phyloP scores from a whole-genome alignment of 345 rosid genomes.

The Syzygium oleosum region DNA sequence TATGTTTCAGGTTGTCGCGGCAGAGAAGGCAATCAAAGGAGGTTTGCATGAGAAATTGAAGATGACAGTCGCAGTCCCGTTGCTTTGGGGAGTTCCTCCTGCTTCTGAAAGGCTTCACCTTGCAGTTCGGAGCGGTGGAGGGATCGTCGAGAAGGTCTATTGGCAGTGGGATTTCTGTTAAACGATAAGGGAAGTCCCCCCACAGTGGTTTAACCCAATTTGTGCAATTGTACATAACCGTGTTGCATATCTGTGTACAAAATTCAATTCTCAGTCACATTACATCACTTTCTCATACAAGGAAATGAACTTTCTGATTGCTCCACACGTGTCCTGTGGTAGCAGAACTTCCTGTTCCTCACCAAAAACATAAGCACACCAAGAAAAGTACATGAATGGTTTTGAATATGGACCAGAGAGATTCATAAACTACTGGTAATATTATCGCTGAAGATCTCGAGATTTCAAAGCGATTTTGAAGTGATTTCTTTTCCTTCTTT shows the following conservation, averaged over 20 bases:
- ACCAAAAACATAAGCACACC: background rate
- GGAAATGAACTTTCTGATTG: background rate
- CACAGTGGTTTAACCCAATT: background rate
- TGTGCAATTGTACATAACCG: background rate
- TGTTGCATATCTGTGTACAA: background rate
- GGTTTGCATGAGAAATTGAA: constrained; percentile 87
- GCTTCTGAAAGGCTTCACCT: constrained; percentile 91
- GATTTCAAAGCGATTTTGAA: background rate
- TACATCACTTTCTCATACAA: background rate
- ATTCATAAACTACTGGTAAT: background rate
- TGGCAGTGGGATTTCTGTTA: constrained; percentile 96
- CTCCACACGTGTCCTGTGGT: background rate
- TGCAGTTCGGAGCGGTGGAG: constrained; percentile 87
- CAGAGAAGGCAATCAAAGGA: constrained; percentile 70
- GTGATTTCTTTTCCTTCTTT: background rate
- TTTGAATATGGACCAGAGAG: background rate
- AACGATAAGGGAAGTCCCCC: background rate
- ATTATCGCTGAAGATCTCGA: background rate
- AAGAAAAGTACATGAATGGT: background rate
- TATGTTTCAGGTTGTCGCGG: constrained; percentile 50
- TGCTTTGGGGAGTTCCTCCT: constrained; percentile 96
- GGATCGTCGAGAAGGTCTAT: constrained; percentile 80
- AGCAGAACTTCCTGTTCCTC: background rate
- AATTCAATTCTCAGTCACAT: background rate
- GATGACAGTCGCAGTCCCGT: constrained; percentile 89